Evolutionary conservation across 768 basidiomycete species (phyloP).

Genomic region (Lactarius hatsudake): DNA sequence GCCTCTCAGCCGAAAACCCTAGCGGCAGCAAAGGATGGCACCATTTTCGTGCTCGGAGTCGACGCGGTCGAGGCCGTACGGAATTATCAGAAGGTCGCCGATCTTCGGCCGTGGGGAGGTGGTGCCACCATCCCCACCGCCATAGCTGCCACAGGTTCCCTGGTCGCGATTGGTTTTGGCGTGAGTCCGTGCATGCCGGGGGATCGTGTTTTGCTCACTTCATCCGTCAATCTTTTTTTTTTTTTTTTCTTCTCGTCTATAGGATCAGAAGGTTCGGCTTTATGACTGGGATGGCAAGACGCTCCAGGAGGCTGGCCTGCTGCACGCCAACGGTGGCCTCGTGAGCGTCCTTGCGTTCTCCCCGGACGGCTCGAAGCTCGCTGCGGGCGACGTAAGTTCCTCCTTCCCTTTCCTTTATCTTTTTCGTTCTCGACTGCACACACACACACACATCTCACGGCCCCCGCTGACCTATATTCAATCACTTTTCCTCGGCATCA

Average conservation of each 20-base stretch:
- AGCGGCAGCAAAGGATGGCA: conserved; percentile 55
- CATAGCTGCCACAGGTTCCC: conserved; percentile 48
- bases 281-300: conserved; percentile 68
- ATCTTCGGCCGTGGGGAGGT: conserved; percentile 47
- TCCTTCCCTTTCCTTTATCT: too few relatives aligned
- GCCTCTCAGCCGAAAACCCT: conserved; percentile 66
- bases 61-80: conserved; percentile 63
- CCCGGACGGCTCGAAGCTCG: conserved; percentile 69
- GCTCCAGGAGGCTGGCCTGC: conserved; percentile 51
- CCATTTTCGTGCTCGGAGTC: conserved; percentile 62
- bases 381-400: conserved; percentile 78
- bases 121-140: conserved; percentile 44
- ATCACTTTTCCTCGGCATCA: background rate
- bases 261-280: conserved; percentile 76
- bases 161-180: conserved; percentile 74
- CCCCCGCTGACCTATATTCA: background rate
- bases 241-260: background rate
- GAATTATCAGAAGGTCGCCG: conserved; percentile 64
- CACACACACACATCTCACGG: background rate
- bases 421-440: background rate
- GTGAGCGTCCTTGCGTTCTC: conserved; percentile 79
- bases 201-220: conserved; percentile 13
- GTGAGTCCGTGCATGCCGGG: conserved; percentile 38
- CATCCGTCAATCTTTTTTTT: background rate
- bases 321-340: conserved; percentile 67